Conservation (phyloP, 805 yeast species). For the Tetrapisispora namnaoensis region DNA sequence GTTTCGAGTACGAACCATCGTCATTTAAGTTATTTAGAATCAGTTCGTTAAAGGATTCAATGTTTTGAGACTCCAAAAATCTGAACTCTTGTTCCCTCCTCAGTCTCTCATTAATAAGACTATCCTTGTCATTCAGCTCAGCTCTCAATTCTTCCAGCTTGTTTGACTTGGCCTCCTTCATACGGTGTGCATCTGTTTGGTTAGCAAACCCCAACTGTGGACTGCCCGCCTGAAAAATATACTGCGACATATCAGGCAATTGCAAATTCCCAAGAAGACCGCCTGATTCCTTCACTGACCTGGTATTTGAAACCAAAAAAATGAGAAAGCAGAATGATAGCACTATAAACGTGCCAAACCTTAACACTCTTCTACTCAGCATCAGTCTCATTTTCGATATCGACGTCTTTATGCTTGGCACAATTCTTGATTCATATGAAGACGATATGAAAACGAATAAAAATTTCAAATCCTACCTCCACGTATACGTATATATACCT, state of each 20-base stretch:
- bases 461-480: too few relatives aligned
- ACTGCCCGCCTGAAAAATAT: neutral
- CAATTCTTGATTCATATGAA: too few relatives aligned
- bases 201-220: neutral
- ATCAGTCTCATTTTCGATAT: neutral
- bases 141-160: neutral
- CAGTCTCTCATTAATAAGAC: neutral
- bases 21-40: neutral
- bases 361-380: slow-evolving; percentile 3
- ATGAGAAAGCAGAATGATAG: neutral
- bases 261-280: neutral
- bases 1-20: neutral
- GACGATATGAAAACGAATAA: too few relatives aligned
- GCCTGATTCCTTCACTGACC: neutral
- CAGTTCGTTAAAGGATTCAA: neutral
- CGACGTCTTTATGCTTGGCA: too few relatives aligned
- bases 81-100: slow-evolving; percentile 2
- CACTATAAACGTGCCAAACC: neutral
- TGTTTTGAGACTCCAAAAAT: slow-evolving; percentile 1
- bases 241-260: slow-evolving; percentile 1
- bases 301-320: neutral
- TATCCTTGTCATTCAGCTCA: neutral
- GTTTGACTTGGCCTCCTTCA: neutral
- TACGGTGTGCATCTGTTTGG: neutral
- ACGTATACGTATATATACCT: too few relatives aligned